These are phyloP conservation scores for Amphirosellinia nigrospora DNA, from an alignment of 495 filamentous ascomycete species.

Conservation along the genomic window DNA sequence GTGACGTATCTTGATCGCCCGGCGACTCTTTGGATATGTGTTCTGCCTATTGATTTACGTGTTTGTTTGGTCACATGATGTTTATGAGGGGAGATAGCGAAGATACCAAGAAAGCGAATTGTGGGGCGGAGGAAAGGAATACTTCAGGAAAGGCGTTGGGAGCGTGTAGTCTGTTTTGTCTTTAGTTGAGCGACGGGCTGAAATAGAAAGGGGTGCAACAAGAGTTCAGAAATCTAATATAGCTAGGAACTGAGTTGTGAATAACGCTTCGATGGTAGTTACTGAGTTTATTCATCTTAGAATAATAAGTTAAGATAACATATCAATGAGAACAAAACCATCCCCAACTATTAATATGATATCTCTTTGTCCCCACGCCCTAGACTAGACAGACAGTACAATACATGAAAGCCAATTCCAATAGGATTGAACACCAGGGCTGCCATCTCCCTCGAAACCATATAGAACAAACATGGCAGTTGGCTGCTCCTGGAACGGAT, in stretches of 20 bases:
- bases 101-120: constrained; percentile 16
- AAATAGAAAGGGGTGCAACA: background rate
- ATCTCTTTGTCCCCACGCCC: background rate
- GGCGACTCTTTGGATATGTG: background rate
- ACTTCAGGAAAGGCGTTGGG: constrained; percentile 11
- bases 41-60: constrained; percentile 7
- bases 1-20: background rate
- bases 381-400: background rate
- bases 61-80: background rate
- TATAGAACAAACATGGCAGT: background rate
- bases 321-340: background rate
- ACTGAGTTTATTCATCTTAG: background rate
- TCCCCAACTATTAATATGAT: background rate
- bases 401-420: constrained; percentile 8
- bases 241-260: background rate
- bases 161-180: constrained; percentile 7
- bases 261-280: background rate
- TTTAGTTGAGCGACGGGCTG: background rate
- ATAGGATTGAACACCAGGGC: background rate
- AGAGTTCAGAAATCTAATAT: background rate
- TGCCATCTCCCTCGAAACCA: background rate
- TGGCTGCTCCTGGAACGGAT: background rate
- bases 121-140: background rate
- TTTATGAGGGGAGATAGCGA: constrained; percentile 9
- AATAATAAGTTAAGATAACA: background rate